A percentile compares a stretch with the other conserved stretches of the same genome.
Conservation (phyloP, 73 alveolate genomes). For the Uronychia setigera region DNA sequence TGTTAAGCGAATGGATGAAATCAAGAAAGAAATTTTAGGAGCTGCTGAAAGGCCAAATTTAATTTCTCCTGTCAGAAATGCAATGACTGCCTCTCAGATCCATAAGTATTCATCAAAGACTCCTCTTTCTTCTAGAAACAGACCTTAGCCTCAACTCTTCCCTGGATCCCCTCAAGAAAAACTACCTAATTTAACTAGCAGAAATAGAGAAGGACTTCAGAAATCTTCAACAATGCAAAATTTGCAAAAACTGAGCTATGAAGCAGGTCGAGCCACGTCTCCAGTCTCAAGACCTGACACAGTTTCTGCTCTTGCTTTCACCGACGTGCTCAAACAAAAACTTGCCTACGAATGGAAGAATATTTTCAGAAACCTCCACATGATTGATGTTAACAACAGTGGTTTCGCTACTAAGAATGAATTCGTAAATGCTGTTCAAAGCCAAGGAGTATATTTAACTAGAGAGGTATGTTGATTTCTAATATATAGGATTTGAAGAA, state of each 20-base stretch:
- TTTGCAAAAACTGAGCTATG: slow-evolving; percentile 1
- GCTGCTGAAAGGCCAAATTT: slow-evolving; percentile 1
- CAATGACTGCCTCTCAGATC: neutral
- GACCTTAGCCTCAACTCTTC: neutral
- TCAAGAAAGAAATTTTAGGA: slow-evolving; percentile 20
- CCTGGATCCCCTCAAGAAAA: neutral
- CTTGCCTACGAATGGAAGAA: slow-evolving; percentile 66
- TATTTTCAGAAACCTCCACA: slow-evolving; percentile 35
- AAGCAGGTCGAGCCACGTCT: slow-evolving; percentile 12
- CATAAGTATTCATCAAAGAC: neutral
- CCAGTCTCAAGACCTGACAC: slow-evolving; percentile 18
- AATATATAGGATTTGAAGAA: slow-evolving; percentile 46
- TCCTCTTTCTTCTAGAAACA: neutral
- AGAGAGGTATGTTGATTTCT: no score
- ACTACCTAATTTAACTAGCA: neutral
- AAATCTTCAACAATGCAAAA: neutral
- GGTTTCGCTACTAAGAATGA: slow-evolving; percentile 47
- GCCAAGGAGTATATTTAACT: slow-evolving; percentile 48
- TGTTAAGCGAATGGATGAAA: slow-evolving; percentile 28
- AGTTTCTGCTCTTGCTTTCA: slow-evolving; percentile 12
- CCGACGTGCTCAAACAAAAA: slow-evolving; percentile 32
- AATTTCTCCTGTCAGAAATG: neutral
- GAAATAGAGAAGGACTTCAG: neutral
- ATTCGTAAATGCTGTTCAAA: slow-evolving; percentile 39
- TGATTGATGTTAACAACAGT: slow-evolving; percentile 32